Conservation (phyloP, 441 rosid genomes). For the Adansonia grandidieri region DNA sequence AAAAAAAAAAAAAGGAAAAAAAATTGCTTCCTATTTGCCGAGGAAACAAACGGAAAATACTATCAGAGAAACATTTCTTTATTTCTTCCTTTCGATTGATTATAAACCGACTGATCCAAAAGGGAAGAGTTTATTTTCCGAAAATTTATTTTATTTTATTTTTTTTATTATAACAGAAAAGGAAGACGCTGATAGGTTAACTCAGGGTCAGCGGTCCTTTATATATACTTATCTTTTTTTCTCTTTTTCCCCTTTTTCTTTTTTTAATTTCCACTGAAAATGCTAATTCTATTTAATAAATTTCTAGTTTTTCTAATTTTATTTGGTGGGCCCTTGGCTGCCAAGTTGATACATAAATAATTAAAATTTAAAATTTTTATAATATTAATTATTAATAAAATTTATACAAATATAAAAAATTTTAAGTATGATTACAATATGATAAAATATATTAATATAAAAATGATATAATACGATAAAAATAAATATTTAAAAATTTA, state of each 20-base stretch:
- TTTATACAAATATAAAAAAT: no score
- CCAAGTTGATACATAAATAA: neutral
- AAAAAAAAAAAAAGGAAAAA: neutral
- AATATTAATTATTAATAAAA: no score
- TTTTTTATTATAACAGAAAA: neutral
- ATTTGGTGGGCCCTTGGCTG: constrained; percentile 3
- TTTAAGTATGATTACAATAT: no score
- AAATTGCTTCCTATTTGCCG: neutral
- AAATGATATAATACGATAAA: no score
- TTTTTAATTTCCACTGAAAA: neutral
- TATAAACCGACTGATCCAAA: neutral
- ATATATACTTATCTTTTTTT: neutral
- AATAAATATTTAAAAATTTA: no score
- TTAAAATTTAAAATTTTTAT: no score
- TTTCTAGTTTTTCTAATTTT: neutral
- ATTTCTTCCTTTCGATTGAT: neutral
- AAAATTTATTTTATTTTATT: neutral
- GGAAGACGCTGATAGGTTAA: neutral
- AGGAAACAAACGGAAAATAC: constrained; percentile 22
- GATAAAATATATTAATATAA: no score
- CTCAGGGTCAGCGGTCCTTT: neutral
- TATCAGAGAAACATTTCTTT: constrained; percentile 9
- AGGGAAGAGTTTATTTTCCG: neutral
- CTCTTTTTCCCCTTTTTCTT: neutral
- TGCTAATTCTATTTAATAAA: neutral